Conservation (phyloP, 108 stramenopile species). For the Bacterosira constricta region DNA sequence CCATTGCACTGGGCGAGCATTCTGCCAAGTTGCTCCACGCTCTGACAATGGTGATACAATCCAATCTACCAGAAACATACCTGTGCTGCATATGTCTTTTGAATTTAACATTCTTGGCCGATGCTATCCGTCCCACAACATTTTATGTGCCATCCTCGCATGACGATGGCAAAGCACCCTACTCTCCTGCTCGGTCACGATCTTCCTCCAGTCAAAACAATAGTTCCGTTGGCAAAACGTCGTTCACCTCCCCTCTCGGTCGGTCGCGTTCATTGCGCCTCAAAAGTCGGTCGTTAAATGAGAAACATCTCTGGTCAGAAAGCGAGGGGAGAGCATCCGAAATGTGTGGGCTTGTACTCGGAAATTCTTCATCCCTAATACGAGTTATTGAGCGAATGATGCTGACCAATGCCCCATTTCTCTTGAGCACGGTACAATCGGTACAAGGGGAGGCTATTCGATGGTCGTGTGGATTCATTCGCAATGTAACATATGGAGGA, state of each 20-base stretch:
- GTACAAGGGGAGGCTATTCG: constrained; percentile 46
- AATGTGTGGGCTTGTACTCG: background rate
- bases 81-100: constrained; percentile 50
- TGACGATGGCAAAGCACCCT: no score
- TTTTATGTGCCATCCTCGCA: constrained; percentile 3
- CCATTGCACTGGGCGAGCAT: constrained; percentile 26
- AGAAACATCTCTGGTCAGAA: background rate
- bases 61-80: constrained; percentile 41
- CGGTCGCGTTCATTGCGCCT: background rate
- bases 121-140: constrained; percentile 18
- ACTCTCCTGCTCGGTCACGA: no score
- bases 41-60: constrained; percentile 29
- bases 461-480: constrained; percentile 44
- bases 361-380: constrained; percentile 25
- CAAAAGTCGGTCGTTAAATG: background rate
- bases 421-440: constrained; percentile 15
- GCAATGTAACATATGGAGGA: constrained; percentile 26
- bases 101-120: constrained; percentile 50
- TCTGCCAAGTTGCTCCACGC: constrained; percentile 20
- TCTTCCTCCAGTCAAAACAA: no score
- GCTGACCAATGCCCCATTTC: constrained; percentile 12
- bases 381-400: constrained; percentile 29
- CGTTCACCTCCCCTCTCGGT: no score
- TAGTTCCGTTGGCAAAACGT: no score
- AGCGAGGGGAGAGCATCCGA: background rate